These are phyloP conservation scores for Penicillium manginii DNA, from an alignment of 495 filamentous ascomycete genomes.

Conservation along the genomic window DNA sequence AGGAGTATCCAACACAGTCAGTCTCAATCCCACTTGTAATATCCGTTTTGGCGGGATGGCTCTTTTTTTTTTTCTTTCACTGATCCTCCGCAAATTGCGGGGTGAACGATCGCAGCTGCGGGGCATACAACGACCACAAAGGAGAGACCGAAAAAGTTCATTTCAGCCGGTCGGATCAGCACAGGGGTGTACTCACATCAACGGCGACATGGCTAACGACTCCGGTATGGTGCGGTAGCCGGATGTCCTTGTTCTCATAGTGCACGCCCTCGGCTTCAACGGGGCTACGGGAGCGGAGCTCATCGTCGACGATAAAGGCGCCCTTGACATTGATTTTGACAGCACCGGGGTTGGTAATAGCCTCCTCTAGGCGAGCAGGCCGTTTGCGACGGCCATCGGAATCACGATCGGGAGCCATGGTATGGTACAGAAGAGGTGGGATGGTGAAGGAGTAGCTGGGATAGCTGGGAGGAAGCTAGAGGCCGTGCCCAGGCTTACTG, in stretches of 20 bases:
- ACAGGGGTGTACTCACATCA: constrained; percentile 66
- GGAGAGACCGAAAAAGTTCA: constrained; percentile 7
- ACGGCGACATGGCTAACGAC: constrained; percentile 95
- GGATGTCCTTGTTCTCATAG: constrained; percentile 87
- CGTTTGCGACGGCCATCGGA: constrained; percentile 29
- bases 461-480: not conserved
- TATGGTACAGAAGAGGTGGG: not conserved
- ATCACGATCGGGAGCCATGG: constrained; percentile 28
- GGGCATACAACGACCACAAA: constrained; percentile 26
- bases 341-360: constrained; percentile 80
- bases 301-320: constrained; percentile 92
- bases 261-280: constrained; percentile 61
- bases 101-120: constrained; percentile 25
- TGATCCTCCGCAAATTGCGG: not conserved
- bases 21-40: constrained; percentile 12
- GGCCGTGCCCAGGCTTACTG: constrained; percentile 51
- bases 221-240: constrained; percentile 91
- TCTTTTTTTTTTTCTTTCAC: constrained; percentile 1
- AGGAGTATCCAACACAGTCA: constrained; percentile 21
- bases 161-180: not conserved
- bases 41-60: not conserved
- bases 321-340: constrained; percentile 94
- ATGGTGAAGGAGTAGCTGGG: not conserved
- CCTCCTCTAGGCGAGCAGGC: constrained; percentile 57
- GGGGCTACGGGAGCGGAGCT: constrained; percentile 56